Conservation (phyloP, 768 basidiomycete genomes). For the Boletus speciosus region DNA sequence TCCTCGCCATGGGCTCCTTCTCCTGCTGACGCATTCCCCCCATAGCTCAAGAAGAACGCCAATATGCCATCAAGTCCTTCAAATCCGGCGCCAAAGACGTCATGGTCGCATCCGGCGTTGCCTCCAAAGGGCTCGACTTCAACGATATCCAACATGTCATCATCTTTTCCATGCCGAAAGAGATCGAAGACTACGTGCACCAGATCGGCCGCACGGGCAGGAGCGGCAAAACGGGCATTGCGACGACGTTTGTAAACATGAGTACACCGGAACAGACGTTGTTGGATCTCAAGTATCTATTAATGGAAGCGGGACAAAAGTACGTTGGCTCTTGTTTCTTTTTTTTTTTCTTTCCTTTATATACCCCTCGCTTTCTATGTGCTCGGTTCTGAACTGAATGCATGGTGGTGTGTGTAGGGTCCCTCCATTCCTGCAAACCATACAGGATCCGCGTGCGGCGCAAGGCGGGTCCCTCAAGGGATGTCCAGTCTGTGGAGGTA, state of each 20-base stretch:
- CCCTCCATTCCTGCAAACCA: slow-evolving; percentile 83
- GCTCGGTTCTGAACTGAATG: neutral
- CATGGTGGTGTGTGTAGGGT: slow-evolving; percentile 49
- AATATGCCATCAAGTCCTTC: slow-evolving; percentile 98
- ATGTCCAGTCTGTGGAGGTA: slow-evolving; percentile 95
- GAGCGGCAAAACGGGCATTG: slow-evolving; percentile 97
- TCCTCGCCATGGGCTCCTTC: neutral
- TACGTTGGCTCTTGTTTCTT: slow-evolving; percentile 35
- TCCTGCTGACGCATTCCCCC: neutral
- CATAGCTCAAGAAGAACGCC: slow-evolving; percentile 94
- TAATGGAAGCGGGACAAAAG: slow-evolving; percentile 99
- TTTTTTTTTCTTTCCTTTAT: neutral
- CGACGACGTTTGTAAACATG: slow-evolving; percentile 99
- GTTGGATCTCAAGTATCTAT: slow-evolving; percentile 91
- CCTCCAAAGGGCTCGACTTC: slow-evolving; percentile 97
- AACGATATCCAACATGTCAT: slow-evolving; percentile 99
- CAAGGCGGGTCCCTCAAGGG: slow-evolving; percentile 79
- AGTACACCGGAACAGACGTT: slow-evolving; percentile 95
- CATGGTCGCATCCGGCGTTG: slow-evolving; percentile 98
- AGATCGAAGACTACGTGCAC: slow-evolving; percentile 99
- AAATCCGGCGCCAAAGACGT: slow-evolving; percentile 97
- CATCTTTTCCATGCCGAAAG: slow-evolving; percentile 99
- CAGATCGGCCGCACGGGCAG: slow-evolving; percentile 98
- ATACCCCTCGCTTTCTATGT: no score
- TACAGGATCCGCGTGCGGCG: slow-evolving; percentile 85